Base-by-base conservation (phyloP, 257 asterid genomes). In the Fraxinus excelsior region DNA sequence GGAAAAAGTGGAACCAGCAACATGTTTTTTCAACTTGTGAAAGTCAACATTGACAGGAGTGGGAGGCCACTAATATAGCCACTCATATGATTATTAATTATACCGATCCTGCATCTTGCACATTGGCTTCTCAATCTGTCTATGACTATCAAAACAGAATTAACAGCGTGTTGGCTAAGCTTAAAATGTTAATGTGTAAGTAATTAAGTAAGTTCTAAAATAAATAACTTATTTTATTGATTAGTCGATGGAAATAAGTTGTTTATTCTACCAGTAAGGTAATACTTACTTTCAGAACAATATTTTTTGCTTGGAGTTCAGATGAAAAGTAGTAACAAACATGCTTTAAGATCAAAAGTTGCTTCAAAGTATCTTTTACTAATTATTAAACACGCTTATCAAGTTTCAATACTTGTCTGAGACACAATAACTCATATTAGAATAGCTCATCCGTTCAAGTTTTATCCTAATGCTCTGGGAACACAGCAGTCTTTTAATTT, bases 1-100 rank as follows among this genome's bases (percentile, higher is more conserved):
- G 42, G 65, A 26, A 32, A 74, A 77, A 70, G 73, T 35, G 62
- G 42, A 66, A 2, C 68, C 21, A 42, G 29, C 66, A 21, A 4
- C 42, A 74, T 7, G 44, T 23, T 46, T 67, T 75, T 28, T 74
- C 51, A 78, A 74, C n/a, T 62, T 74, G 32, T 74, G 71, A 68
- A 88, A 82, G 86, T 82, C 87, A 83, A 84, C 62, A 72, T 6
- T 79, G 78, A 84, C 37, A 85, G 74, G 86, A 89, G 91, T 87
- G 90, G 90, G 60, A 73, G 79, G 86, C 87, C 91, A 87, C 88
- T 85, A 84, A 83, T 65, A 75, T 53, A 49, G 68, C 70, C 31
- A 16, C 60, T 37, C 13, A 77, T 72, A 25, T 21, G 49, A 38
- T 29, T 70, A 68, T 78, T 76, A 67, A 75, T 73, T 76, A 73